phyloP scores from a whole-genome alignment of 345 rosid genomes.

The Pseudoturritis turrita region DNA sequence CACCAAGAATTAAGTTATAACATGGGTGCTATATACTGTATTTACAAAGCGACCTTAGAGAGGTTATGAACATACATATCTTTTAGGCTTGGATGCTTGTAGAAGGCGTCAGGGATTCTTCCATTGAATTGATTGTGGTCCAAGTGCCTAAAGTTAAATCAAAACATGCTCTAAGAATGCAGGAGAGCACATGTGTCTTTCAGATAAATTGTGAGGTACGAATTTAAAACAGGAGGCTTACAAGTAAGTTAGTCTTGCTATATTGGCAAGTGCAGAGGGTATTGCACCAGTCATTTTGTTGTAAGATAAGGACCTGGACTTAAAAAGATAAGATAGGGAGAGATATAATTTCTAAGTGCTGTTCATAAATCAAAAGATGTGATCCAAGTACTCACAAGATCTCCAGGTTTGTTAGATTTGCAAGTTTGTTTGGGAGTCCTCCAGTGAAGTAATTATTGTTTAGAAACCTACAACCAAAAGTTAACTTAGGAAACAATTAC shows the following conservation, averaged over 20 bases:
- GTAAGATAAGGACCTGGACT: constrained; percentile 52
- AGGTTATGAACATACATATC: constrained; percentile 54
- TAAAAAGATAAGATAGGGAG: neutral
- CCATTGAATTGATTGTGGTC: constrained; percentile 81
- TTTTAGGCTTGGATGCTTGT: constrained; percentile 59
- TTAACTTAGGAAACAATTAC: neutral
- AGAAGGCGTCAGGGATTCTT: constrained; percentile 60
- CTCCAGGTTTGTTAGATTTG: constrained; percentile 64
- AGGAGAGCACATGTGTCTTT: neutral
- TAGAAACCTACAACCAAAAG: constrained; percentile 48
- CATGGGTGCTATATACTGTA: neutral
- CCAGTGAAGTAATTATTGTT: constrained; percentile 77
- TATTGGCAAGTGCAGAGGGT: constrained; percentile 55
- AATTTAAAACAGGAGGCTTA: constrained; percentile 32
- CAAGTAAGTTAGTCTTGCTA: constrained; percentile 61
- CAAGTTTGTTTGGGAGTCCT: constrained; percentile 60
- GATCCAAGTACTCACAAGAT: constrained; percentile 49
- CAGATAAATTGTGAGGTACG: neutral
- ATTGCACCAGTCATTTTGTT: constrained; percentile 65
- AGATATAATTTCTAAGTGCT: neutral
- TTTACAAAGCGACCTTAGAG: neutral
- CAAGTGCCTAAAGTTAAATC: constrained; percentile 50
- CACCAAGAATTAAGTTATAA: neutral
- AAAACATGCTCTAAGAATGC: neutral
- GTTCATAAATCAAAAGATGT: neutral